Base-by-base conservation (phyloP, 1,139 yeast genomes). In the Ogataea hybrid region DNA sequence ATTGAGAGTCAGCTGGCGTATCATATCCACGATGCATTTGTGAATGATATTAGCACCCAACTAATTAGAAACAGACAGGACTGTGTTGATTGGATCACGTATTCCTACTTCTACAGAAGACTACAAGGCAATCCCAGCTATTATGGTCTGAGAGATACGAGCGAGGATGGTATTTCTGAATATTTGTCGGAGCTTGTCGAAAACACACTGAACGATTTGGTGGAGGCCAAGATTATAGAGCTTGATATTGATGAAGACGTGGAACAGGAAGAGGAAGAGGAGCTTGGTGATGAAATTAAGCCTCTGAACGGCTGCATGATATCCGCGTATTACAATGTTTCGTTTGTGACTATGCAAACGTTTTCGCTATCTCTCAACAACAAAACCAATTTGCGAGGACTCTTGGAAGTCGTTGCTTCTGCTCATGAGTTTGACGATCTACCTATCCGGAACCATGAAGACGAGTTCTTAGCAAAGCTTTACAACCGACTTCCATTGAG, bases 21-120 rank as follows among this genome's bases (percentile, higher is more conserved):
- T 10, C 64, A 68, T 34, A 54, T 89, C 14, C 81, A 77, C 46
- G 96, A 90, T 57, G 72, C 77, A 0, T 71, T 92, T 35, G 63
- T 85, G 32, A 75, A 78, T 31, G 97, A 89, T 52, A 80, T 89
- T 12, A 76, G 84, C 39, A 76, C 80, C 11, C 71, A 77, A 2
- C 69, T 81, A n/a, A 73, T 92, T 44, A 74, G 70, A 38, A 70
- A 77, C 5, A 79, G 86, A 56, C 97, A 90, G 54, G 95, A 86
- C 50, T 86, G 95, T 51, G 77, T 94, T 46, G 97, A 90, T 56
- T 87, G 96, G 94, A 59, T 94, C 31, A 85, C 97, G 0, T 86
- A 77, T 62, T 77, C 96, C 0, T 85, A 81, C 53, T 86, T 89
- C 57, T 94, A 87, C 64, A 71, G 95, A 49, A 69, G 97, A 40